phyloP scores from a whole-genome alignment of 805 yeast species.

The Torulaspora microellipsoides region DNA sequence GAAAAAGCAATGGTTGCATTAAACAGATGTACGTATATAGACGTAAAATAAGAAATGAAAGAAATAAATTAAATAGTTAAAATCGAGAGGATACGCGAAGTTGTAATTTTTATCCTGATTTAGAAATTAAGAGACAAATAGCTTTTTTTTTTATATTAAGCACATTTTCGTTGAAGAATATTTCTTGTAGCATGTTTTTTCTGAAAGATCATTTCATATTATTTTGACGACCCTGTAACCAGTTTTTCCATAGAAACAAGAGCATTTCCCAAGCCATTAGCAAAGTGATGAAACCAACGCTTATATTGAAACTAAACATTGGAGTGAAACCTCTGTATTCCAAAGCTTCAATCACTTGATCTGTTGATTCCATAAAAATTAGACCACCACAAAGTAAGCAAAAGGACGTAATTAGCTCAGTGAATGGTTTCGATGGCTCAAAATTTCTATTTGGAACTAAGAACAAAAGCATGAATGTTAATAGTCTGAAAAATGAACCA shows the following conservation, averaged over 20 bases:
- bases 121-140: too few relatives aligned
- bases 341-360: conserved; percentile 75
- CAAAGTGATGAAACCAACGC: conserved; percentile 72
- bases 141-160: too few relatives aligned
- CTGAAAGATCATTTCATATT: background rate
- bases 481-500: conserved; percentile 72
- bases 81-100: background rate
- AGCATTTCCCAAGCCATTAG: conserved; percentile 86
- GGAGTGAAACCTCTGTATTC: conserved; percentile 77
- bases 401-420: conserved; percentile 78
- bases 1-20: background rate
- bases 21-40: background rate
- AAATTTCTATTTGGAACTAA: conserved; percentile 37
- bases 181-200: too few relatives aligned
- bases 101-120: too few relatives aligned
- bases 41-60: background rate
- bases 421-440: conserved; percentile 69
- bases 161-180: too few relatives aligned
- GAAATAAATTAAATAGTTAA: background rate
- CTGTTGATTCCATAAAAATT: conserved; percentile 88
- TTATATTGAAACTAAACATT: conserved; percentile 87
- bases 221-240: conserved; percentile 31
- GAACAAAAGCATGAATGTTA: conserved; percentile 55
- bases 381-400: conserved; percentile 83
- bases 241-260: conserved; percentile 58